Percentiles rank a stretch among this genome's conserved stretches.
Conservation (phyloP, 495 filamentous ascomycete genomes). For the Aspergillus sclerotiicarbonarius region DNA sequence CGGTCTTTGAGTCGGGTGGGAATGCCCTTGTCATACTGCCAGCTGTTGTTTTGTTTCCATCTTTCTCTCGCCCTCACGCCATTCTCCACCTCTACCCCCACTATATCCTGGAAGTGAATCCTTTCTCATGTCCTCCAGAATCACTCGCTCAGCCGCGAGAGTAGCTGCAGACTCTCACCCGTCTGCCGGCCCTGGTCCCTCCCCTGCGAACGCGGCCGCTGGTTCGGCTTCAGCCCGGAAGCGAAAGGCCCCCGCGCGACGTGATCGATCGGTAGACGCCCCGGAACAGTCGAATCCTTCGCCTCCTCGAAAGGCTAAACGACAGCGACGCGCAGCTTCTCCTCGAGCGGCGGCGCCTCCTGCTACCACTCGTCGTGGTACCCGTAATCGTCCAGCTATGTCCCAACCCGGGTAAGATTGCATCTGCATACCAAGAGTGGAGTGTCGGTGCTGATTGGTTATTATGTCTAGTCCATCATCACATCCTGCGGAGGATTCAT, state of each 20-base stretch:
- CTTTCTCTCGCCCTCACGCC: conserved; percentile 9
- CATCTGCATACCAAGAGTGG: not conserved
- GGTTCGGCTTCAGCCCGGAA: conserved; percentile 50
- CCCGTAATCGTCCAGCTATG: conserved; percentile 69
- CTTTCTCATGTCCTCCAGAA: conserved; percentile 79
- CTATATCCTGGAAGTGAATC: conserved; percentile 20
- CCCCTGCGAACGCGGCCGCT: conserved; percentile 36
- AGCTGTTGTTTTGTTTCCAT: conserved; percentile 1
- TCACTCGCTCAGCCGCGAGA: conserved; percentile 76
- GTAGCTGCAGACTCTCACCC: conserved; percentile 62
- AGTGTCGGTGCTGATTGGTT: conserved; percentile 6
- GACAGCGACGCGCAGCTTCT: conserved; percentile 40
- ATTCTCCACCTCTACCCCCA: not conserved
- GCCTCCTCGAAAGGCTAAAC: conserved; percentile 44
- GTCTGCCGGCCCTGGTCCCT: conserved; percentile 34
- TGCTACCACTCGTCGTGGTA: conserved; percentile 54
- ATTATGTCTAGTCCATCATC: conserved; percentile 38
- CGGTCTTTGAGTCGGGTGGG: not conserved
- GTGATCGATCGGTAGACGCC: conserved; percentile 36
- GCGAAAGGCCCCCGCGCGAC: conserved; percentile 52
- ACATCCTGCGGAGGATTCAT: conserved; percentile 40
- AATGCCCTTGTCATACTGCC: not conserved
- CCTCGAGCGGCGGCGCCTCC: conserved; percentile 42
- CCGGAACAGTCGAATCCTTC: conserved; percentile 41
- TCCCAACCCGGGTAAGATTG: conserved; percentile 72